These are phyloP conservation scores for Candida schatavii DNA, from an alignment of 805 yeast species.

Conservation along the genomic window DNA sequence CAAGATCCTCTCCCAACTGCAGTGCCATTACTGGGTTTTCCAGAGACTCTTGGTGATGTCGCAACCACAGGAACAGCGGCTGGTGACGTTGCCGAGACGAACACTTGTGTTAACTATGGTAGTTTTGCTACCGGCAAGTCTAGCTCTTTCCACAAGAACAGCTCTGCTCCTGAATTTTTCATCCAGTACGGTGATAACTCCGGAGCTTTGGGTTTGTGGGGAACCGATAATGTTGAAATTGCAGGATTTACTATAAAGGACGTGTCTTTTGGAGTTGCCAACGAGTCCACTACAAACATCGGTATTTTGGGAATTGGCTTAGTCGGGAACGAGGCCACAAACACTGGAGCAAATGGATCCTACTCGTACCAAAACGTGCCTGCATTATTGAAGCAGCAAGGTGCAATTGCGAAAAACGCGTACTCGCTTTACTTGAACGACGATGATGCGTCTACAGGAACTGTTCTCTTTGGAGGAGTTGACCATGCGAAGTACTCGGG, in stretches of 20 bases:
- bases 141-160: constrained; percentile 36
- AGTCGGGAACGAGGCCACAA: constrained; percentile 63
- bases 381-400: constrained; percentile 26
- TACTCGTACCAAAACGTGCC: constrained; percentile 37
- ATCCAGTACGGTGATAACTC: constrained; percentile 51
- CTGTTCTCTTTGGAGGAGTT: constrained; percentile 41
- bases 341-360: background rate
- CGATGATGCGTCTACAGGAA: constrained; percentile 24
- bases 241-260: constrained; percentile 46
- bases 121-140: constrained; percentile 45
- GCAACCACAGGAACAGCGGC: background rate
- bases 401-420: constrained; percentile 29
- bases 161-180: constrained; percentile 36
- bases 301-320: constrained; percentile 80
- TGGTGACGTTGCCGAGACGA: constrained; percentile 14
- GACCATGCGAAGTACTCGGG: constrained; percentile 42
- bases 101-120: constrained; percentile 46
- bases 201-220: constrained; percentile 53
- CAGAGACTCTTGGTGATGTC: no score
- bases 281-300: constrained; percentile 54
- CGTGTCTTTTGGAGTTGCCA: constrained; percentile 74
- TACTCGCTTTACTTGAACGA: constrained; percentile 37
- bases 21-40: no score
- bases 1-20: no score
- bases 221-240: constrained; percentile 56